phyloP scores from a whole-genome alignment of 2,329 filamentous ascomycete genomes.

The Scedosporium minutisporum region DNA sequence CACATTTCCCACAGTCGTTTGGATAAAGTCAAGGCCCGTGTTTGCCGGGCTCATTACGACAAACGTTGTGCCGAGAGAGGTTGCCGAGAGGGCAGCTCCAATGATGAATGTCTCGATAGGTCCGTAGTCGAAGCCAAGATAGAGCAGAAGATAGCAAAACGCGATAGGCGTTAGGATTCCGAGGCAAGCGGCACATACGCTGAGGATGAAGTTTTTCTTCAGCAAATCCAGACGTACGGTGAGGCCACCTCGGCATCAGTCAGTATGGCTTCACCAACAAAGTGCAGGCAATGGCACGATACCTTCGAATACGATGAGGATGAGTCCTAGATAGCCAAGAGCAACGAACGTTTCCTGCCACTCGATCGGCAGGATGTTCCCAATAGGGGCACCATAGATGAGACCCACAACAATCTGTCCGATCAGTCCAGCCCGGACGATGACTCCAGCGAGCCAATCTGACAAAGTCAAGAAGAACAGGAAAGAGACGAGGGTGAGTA shows the following conservation, averaged over 20 bases:
- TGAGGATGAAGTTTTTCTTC: conserved; percentile 32
- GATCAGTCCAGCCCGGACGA: conserved; percentile 33
- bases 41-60: conserved; percentile 20
- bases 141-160: conserved; percentile 31
- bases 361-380: conserved; percentile 28
- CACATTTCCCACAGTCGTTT: conserved; percentile 32
- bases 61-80: conserved; percentile 24
- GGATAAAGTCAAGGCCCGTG: conserved; percentile 26
- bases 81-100: conserved; percentile 22
- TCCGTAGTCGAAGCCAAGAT: conserved; percentile 30
- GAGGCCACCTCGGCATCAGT: conserved; percentile 22
- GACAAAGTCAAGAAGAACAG: conserved; percentile 32
- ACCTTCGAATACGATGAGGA: conserved; percentile 40
- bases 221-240: conserved; percentile 34
- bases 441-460: conserved; percentile 28
- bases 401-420: conserved; percentile 37
- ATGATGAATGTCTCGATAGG: conserved; percentile 14
- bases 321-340: conserved; percentile 36
- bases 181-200: conserved; percentile 28
- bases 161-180: conserved; percentile 37
- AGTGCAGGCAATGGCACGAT: not conserved
- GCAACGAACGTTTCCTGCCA: conserved; percentile 37
- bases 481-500: conserved; percentile 32
- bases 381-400: conserved; percentile 33
- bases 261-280: not conserved